A percentile compares a stretch with the other conserved stretches of the same genome.
phyloP scores from a whole-genome alignment of 2,329 filamentous ascomycete species.

The Diaporthe australafricana region DNA sequence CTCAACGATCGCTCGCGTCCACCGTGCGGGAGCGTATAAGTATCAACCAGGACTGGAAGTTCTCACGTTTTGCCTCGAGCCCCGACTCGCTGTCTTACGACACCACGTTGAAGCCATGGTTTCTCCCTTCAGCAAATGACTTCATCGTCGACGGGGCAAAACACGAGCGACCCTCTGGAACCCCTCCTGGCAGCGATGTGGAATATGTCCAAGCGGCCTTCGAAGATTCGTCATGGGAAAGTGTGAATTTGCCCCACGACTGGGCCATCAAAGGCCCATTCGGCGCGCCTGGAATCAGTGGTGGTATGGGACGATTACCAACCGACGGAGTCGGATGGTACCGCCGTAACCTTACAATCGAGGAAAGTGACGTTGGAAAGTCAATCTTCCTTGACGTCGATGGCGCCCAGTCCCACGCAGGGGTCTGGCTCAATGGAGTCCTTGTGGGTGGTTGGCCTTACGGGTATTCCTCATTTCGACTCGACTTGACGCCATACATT shows the following conservation, averaged over 20 bases:
- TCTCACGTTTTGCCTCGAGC: neutral
- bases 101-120: conserved; percentile 1
- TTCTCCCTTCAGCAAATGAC: conserved; percentile 11
- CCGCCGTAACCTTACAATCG: conserved; percentile 52
- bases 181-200: conserved; percentile 12
- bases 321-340: conserved; percentile 65
- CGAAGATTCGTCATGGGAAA: conserved; percentile 55
- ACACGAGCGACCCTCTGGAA: conserved; percentile 1
- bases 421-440: conserved; percentile 62
- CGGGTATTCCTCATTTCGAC: conserved; percentile 61
- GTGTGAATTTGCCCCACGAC: conserved; percentile 58
- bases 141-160: conserved; percentile 18
- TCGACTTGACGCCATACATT: conserved; percentile 59
- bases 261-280: conserved; percentile 62
- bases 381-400: conserved; percentile 61
- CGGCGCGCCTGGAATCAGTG: conserved; percentile 48
- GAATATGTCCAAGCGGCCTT: neutral
- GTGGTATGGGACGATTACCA: conserved; percentile 57
- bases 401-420: conserved; percentile 62
- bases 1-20: neutral
- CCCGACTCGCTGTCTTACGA: conserved; percentile 14
- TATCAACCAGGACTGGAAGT: conserved; percentile 5
- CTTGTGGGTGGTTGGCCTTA: conserved; percentile 65
- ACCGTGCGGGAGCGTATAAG: neutral
- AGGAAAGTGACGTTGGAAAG: conserved; percentile 48